Conservation (phyloP, 805 yeast genomes). For the Metschnikowia gelsemii region DNA sequence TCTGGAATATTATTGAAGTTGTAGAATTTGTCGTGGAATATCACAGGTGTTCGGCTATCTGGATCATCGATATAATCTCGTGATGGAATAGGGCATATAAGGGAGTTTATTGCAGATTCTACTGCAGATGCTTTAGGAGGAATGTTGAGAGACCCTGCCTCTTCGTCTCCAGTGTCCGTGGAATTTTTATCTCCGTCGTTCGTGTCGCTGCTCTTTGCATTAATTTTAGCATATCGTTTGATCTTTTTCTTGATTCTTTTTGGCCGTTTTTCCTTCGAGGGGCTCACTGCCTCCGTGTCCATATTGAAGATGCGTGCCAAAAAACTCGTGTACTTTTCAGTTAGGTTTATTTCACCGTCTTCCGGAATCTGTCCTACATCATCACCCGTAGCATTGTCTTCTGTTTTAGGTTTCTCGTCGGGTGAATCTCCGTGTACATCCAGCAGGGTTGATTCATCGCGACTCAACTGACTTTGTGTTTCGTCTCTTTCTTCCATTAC, state of each 20-base stretch:
- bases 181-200: slow-evolving; percentile 4
- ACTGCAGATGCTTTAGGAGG: slow-evolving; percentile 47
- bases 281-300: slow-evolving; percentile 9
- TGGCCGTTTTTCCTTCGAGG: slow-evolving; percentile 8
- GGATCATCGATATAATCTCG: slow-evolving; percentile 34
- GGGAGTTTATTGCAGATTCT: slow-evolving; percentile 41
- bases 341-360: slow-evolving; percentile 17
- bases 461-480: neutral
- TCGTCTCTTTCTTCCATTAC: slow-evolving; percentile 6
- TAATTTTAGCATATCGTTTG: slow-evolving; percentile 19
- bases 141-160: slow-evolving; percentile 31
- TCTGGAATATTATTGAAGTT: slow-evolving; percentile 32
- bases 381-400: slow-evolving; percentile 9
- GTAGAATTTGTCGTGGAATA: slow-evolving; percentile 45
- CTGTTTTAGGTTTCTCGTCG: slow-evolving; percentile 4
- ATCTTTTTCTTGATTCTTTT: slow-evolving; percentile 13
- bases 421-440: slow-evolving; percentile 1
- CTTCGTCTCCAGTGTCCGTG: slow-evolving; percentile 7
- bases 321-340: slow-evolving; percentile 16
- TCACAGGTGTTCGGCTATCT: slow-evolving; percentile 32
- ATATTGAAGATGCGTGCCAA: slow-evolving; percentile 16
- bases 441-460: neutral
- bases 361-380: slow-evolving; percentile 36
- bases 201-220: slow-evolving; percentile 22
- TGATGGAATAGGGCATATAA: slow-evolving; percentile 42